These are phyloP conservation scores for Fusarium concolor DNA, from an alignment of 2,329 filamentous ascomycete species.

Conservation along the genomic window DNA sequence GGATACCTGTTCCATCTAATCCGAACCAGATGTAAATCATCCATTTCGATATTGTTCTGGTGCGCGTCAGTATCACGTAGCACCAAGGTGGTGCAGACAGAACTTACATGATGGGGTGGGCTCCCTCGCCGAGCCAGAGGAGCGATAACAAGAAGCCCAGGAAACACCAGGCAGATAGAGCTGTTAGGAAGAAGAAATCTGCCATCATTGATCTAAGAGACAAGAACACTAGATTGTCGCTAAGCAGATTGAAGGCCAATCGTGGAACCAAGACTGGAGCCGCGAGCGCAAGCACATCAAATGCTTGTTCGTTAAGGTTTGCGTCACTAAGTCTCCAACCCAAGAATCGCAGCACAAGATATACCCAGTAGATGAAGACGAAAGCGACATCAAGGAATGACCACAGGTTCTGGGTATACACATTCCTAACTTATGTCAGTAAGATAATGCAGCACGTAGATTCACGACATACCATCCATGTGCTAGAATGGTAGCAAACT, in stretches of 20 bases:
- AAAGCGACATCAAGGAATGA: conserved; percentile 87
- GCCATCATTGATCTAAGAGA: conserved; percentile 86
- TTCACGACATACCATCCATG: conserved; percentile 68
- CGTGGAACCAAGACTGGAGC: conserved; percentile 83
- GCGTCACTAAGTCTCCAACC: conserved; percentile 63
- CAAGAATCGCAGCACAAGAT: conserved; percentile 76
- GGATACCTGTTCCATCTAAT: conserved; percentile 76
- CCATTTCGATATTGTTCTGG: conserved; percentile 82
- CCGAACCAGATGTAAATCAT: conserved; percentile 96
- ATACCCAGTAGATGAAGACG: conserved; percentile 75
- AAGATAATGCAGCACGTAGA: neutral
- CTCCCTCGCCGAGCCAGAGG: conserved; percentile 78
- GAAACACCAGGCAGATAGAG: conserved; percentile 85
- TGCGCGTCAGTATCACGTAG: conserved; percentile 15
- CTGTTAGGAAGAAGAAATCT: conserved; percentile 82
- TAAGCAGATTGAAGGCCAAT: conserved; percentile 84
- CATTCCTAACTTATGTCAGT: conserved; percentile 64
- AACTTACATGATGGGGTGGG: conserved; percentile 66
- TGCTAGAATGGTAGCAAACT: conserved; percentile 80
- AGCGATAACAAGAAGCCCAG: conserved; percentile 83
- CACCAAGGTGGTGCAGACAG: neutral
- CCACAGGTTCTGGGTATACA: conserved; percentile 91
- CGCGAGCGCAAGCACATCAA: conserved; percentile 82
- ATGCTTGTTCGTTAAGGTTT: conserved; percentile 71
- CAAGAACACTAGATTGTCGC: conserved; percentile 86